These are phyloP conservation scores for Oxytropis ochrocephala DNA, from an alignment of 306 rosid species.

Conservation along the genomic window DNA sequence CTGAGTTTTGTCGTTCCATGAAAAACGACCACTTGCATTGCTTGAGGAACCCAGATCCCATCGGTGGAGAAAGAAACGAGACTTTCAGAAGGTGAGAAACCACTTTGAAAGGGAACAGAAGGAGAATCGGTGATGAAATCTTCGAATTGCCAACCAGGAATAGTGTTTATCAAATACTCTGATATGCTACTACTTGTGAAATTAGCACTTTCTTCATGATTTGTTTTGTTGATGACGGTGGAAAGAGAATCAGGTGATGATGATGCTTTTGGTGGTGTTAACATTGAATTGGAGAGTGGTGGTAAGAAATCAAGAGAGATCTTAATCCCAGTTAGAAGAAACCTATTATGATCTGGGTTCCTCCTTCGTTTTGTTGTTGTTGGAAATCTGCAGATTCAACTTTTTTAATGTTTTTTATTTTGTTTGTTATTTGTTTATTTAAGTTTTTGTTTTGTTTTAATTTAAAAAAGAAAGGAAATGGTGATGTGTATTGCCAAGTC, in stretches of 20 bases:
- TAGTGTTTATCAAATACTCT: conserved; percentile 77
- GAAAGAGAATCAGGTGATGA: not conserved
- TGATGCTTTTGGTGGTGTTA: not conserved
- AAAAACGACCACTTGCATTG: no score
- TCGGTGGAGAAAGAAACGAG: conserved; percentile 6
- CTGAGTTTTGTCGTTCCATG: no score
- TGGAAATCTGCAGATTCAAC: no score
- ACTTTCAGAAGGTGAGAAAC: not conserved
- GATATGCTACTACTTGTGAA: conserved; percentile 58
- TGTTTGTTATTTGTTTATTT: no score
- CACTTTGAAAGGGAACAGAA: conserved; percentile 24
- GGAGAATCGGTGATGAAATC: conserved; percentile 74
- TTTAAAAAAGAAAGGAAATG: no score
- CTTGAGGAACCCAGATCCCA: conserved; percentile 87
- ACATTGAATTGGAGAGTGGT: not conserved
- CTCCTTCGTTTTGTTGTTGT: no score
- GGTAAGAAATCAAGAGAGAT: conserved; percentile 22
- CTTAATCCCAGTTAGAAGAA: conserved; percentile 71
- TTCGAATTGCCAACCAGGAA: conserved; percentile 94
- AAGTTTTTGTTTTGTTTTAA: no score
- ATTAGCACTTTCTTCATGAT: conserved; percentile 22
- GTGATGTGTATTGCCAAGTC: no score
- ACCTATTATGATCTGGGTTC: conserved; percentile 76
- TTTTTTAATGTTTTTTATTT: no score
- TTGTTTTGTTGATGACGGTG: not conserved